A percentile compares a stretch with the other conserved stretches of the same genome.
Conservation (phyloP, 352 stramenopile genomes). For the Phytopythium sindhum region DNA sequence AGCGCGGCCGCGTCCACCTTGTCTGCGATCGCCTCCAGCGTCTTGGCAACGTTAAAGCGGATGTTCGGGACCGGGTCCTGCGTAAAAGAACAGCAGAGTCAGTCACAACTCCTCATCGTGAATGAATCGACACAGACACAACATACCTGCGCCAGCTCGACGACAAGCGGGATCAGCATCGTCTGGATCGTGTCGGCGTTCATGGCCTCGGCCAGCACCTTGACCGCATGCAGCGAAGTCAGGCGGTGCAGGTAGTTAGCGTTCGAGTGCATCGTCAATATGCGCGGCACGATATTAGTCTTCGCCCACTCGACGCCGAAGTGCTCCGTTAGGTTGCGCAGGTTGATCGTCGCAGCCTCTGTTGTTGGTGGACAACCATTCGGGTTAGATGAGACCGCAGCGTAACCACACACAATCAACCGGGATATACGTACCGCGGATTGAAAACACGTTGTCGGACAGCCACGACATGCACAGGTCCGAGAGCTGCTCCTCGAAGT, state of each 20-base stretch:
- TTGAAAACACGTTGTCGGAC: slow-evolving; percentile 95
- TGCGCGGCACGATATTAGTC: slow-evolving; percentile 92
- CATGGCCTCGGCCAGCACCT: slow-evolving; percentile 77
- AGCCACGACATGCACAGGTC: slow-evolving; percentile 97
- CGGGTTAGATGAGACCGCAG: neutral
- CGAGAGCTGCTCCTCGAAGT: slow-evolving; percentile 96
- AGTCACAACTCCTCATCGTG: slow-evolving; percentile 19
- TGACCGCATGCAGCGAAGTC: slow-evolving; percentile 88
- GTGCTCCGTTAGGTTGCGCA: slow-evolving; percentile 91
- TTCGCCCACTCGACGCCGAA: slow-evolving; percentile 96
- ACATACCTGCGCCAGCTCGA: slow-evolving; percentile 88
- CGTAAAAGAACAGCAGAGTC: neutral
- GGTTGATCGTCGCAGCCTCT: slow-evolving; percentile 94
- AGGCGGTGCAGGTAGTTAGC: slow-evolving; percentile 94
- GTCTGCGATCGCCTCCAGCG: slow-evolving; percentile 82
- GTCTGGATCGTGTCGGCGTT: slow-evolving; percentile 72
- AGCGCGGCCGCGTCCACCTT: slow-evolving; percentile 67
- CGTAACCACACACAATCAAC: neutral
- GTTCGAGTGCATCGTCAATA: slow-evolving; percentile 93
- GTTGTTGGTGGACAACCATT: neutral
- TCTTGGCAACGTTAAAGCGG: slow-evolving; percentile 98
- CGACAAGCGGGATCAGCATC: slow-evolving; percentile 90
- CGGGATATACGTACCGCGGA: slow-evolving; percentile 74
- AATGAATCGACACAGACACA: neutral
- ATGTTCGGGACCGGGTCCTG: slow-evolving; percentile 97